These are phyloP conservation scores for Rhododendron henanense DNA, from an alignment of 148 eudicot species.

Conservation along the genomic window DNA sequence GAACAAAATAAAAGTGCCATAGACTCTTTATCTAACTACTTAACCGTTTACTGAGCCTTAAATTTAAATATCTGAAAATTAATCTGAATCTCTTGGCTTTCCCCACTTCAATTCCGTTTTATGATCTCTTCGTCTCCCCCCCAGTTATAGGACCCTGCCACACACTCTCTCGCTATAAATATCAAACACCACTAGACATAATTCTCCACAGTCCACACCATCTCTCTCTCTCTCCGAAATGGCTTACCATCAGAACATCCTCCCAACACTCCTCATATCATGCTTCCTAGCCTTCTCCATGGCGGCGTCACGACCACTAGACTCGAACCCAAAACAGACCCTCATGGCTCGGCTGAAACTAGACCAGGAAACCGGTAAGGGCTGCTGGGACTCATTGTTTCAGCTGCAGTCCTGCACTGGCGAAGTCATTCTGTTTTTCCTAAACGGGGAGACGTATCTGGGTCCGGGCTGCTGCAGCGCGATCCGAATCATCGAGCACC, in stretches of 20 bases:
- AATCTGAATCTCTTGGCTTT: not conserved
- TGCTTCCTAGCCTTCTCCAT: not conserved
- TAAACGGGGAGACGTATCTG: constrained; percentile 42
- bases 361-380: not conserved
- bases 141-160: not conserved
- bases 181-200: not conserved
- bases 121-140: not conserved
- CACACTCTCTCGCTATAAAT: not conserved
- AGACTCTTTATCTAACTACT: not conserved
- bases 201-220: not conserved
- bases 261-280: not conserved
- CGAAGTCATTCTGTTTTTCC: constrained; percentile 47
- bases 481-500: constrained; percentile 27
- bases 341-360: not conserved
- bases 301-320: not conserved
- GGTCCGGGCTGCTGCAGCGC: constrained; percentile 45
- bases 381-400: constrained; percentile 46
- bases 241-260: not conserved
- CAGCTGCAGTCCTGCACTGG: constrained; percentile 48
- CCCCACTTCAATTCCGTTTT: not conserved
- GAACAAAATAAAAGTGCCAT: not conserved
- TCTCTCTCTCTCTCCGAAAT: not conserved
- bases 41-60: not conserved
- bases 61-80: not conserved
- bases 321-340: not conserved